phyloP scores from a whole-genome alignment of 2,329 filamentous ascomycete species.

The Daldinia sp. region DNA sequence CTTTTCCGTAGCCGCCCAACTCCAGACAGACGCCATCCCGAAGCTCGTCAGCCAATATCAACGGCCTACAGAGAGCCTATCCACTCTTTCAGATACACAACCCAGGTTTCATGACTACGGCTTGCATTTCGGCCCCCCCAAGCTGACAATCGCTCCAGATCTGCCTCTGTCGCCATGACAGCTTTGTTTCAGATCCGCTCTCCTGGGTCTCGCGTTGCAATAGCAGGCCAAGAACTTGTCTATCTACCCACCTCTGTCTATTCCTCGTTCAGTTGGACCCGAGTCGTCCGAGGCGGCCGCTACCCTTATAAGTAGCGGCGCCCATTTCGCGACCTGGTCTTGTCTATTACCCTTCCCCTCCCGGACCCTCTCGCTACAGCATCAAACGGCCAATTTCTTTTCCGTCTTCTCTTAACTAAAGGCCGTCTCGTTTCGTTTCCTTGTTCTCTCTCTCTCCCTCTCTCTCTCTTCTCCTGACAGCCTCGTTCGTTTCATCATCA shows the following conservation, averaged over 20 bases:
- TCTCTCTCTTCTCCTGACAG: constrained; percentile 43
- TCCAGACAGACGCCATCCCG: constrained; percentile 63
- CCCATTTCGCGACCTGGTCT: constrained; percentile 53
- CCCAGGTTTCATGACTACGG: constrained; percentile 63
- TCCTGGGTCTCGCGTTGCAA: constrained; percentile 52
- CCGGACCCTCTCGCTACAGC: constrained; percentile 51
- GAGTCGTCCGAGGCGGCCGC: constrained; percentile 52
- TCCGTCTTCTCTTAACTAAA: constrained; percentile 50
- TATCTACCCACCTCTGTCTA: constrained; percentile 27
- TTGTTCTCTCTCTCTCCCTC: constrained; percentile 44
- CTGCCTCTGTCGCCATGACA: constrained; percentile 50
- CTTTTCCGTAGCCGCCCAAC: constrained; percentile 59
- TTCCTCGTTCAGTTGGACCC: constrained; percentile 57
- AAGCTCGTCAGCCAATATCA: constrained; percentile 64
- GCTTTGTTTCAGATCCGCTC: constrained; percentile 53
- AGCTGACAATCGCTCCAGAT: constrained; percentile 52
- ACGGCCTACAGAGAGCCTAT: constrained; percentile 56
- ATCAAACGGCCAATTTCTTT: constrained; percentile 49
- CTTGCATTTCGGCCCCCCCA: constrained; percentile 49
- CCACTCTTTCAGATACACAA: constrained; percentile 63
- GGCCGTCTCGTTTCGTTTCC: constrained; percentile 48
- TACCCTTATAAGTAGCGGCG: constrained; percentile 53
- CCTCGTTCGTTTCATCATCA: constrained; percentile 53
- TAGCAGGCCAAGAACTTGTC: constrained; percentile 56
- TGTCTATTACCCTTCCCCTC: constrained; percentile 48